Percentiles rank a stretch among this genome's conserved stretches.
phyloP scores from a whole-genome alignment of 176 grass and related monocot genomes.

The Eremochloa ophiuroides region DNA sequence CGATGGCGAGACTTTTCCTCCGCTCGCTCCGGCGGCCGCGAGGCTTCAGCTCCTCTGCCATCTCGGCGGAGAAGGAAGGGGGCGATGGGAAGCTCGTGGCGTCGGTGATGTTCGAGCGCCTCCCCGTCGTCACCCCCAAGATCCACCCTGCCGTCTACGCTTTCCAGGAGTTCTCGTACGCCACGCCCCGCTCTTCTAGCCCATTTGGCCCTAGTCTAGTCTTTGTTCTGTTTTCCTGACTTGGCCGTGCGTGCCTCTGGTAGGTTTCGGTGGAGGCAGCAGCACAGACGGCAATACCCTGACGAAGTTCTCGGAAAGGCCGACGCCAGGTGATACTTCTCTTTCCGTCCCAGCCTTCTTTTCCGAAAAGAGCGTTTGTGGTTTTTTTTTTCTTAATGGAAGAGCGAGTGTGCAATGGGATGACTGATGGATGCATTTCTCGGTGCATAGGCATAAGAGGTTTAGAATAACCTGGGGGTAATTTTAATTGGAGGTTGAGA shows the following conservation, averaged over 20 bases:
- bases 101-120: constrained; percentile 85
- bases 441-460: background rate
- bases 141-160: constrained; percentile 85
- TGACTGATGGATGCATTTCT: background rate
- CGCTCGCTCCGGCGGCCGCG: constrained; percentile 38
- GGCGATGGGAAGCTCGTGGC: constrained; percentile 63
- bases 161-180: constrained; percentile 93
- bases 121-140: constrained; percentile 86
- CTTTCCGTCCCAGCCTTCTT: background rate
- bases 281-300: constrained; percentile 78
- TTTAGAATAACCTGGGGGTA: background rate
- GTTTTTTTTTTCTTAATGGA: background rate
- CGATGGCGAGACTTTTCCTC: constrained; percentile 6
- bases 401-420: background rate
- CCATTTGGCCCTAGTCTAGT: background rate
- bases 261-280: constrained; percentile 93
- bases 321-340: constrained; percentile 40
- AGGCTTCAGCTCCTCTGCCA: constrained; percentile 35
- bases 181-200: background rate
- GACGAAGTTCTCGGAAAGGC: constrained; percentile 72
- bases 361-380: background rate
- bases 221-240: background rate
- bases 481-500: background rate
- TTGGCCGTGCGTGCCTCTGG: background rate
- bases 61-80: background rate